phyloP scores from a whole-genome alignment of 1,139 yeast genomes.

The Schwanniomyces etchellsii region DNA sequence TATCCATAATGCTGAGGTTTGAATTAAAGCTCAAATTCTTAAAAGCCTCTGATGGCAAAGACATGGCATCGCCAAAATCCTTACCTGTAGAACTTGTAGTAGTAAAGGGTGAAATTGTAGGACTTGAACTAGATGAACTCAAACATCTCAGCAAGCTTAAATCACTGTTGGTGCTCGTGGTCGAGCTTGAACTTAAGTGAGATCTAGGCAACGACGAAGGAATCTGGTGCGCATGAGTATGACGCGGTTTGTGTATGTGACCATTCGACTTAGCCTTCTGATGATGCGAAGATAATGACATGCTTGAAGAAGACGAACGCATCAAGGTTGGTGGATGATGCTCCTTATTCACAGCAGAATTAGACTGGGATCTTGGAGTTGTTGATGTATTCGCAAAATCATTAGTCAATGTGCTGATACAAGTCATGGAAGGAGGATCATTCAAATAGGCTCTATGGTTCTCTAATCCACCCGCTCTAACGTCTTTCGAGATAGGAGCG shows the following conservation, averaged over 20 bases:
- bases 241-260: conserved; percentile 27
- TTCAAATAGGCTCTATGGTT: conserved; percentile 1
- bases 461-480: conserved; percentile 1
- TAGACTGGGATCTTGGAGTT: conserved; percentile 15
- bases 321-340: conserved; percentile 8
- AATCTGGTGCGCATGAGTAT: conserved; percentile 5
- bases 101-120: conserved; percentile 3
- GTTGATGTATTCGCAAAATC: conserved; percentile 24
- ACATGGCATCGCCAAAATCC: conserved; percentile 2
- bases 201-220: not conserved
- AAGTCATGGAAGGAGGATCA: conserved; percentile 5
- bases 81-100: conserved; percentile 3
- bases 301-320: conserved; percentile 11
- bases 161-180: conserved; percentile 6
- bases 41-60: conserved; percentile 12
- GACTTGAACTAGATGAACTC: conserved; percentile 3
- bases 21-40: conserved; percentile 5
- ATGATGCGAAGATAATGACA: conserved; percentile 13
- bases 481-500: conserved; percentile 2
- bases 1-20: conserved; percentile 10
- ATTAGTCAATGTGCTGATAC: conserved; percentile 22
- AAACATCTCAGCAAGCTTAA: conserved; percentile 5
- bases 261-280: conserved; percentile 23
- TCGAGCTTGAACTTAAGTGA: conserved; percentile 1
- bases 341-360: conserved; percentile 4